Conservation (phyloP, 345 rosid species). For the Eucalyptus caleyi region DNA sequence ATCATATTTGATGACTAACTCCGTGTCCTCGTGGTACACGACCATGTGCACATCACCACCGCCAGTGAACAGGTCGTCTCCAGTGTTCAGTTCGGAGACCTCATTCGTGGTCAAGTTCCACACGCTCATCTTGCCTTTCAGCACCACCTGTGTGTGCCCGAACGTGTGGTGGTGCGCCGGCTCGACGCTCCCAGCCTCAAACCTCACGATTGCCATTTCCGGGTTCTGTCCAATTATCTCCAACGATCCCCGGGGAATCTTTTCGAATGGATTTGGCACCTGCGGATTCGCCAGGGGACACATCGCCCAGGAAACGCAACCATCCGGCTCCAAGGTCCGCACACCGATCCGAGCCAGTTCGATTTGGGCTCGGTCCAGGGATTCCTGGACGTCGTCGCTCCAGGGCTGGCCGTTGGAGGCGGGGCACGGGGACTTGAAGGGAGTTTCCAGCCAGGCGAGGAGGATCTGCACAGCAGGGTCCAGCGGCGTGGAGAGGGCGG, state of each 20-base stretch:
- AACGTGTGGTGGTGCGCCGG: conserved; percentile 84
- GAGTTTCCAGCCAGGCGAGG: conserved; percentile 48
- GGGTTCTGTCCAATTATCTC: conserved; percentile 59
- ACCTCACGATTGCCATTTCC: conserved; percentile 51
- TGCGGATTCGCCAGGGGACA: conserved; percentile 51
- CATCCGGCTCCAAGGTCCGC: not conserved
- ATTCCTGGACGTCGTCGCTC: conserved; percentile 26
- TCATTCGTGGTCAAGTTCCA: too few relatives aligned
- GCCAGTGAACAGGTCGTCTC: too few relatives aligned
- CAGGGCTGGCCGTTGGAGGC: conserved; percentile 47
- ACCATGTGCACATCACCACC: too few relatives aligned
- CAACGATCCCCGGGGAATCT: conserved; percentile 80
- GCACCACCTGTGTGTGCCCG: conserved; percentile 67
- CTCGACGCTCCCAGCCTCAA: conserved; percentile 62
- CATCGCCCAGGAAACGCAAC: conserved; percentile 18
- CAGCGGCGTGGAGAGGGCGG: conserved; percentile 26
- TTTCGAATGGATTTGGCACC: conserved; percentile 35
- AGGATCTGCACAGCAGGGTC: conserved; percentile 58
- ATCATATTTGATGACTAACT: too few relatives aligned
- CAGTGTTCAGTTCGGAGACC: too few relatives aligned
- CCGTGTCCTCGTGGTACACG: too few relatives aligned
- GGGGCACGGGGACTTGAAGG: conserved; percentile 67
- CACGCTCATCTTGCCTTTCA: conserved; percentile 60
- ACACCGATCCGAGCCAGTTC: conserved; percentile 45
- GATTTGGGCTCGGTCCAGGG: conserved; percentile 27